Evolutionary conservation across 352 stramenopile genomes (phyloP).

Genomic region (Hyaloperonospora brassicae): DNA sequence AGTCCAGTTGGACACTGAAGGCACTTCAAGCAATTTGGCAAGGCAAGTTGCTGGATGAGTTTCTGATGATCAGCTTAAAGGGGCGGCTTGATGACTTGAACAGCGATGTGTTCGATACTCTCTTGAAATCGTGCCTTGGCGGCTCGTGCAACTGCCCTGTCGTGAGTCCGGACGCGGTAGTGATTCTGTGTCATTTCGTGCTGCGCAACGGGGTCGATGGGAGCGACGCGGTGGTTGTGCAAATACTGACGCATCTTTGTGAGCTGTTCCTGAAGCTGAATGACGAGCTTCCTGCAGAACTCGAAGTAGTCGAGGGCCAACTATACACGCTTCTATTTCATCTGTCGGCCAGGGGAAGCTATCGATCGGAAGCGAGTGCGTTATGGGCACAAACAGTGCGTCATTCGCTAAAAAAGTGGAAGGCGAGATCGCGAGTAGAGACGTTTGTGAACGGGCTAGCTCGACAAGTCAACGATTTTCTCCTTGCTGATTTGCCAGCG

Average conservation of each 20-base stretch:
- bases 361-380: constrained; percentile 35
- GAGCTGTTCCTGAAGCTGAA: constrained; percentile 47
- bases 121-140: constrained; percentile 52
- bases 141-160: constrained; percentile 35
- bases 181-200: constrained; percentile 67
- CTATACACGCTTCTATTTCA: constrained; percentile 55
- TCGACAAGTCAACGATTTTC: constrained; percentile 42
- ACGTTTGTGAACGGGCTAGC: constrained; percentile 42
- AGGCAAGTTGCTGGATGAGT: constrained; percentile 70
- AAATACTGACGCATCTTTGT: constrained; percentile 53
- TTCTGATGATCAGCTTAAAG: constrained; percentile 72
- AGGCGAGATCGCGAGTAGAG: constrained; percentile 15
- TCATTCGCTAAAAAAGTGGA: constrained; percentile 39
- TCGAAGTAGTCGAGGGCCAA: constrained; percentile 46
- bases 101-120: constrained; percentile 33
- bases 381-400: constrained; percentile 43
- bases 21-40: constrained; percentile 53
- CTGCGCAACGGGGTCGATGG: constrained; percentile 35
- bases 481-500: constrained; percentile 25
- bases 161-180: constrained; percentile 57
- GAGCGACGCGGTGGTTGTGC: constrained; percentile 38
- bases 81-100: constrained; percentile 63
- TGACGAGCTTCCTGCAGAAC: constrained; percentile 33
- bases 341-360: constrained; percentile 41
- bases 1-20: constrained; percentile 17